phyloP scores from a whole-genome alignment of 2,329 filamentous ascomycete genomes.

The Didymella arachidicola region DNA sequence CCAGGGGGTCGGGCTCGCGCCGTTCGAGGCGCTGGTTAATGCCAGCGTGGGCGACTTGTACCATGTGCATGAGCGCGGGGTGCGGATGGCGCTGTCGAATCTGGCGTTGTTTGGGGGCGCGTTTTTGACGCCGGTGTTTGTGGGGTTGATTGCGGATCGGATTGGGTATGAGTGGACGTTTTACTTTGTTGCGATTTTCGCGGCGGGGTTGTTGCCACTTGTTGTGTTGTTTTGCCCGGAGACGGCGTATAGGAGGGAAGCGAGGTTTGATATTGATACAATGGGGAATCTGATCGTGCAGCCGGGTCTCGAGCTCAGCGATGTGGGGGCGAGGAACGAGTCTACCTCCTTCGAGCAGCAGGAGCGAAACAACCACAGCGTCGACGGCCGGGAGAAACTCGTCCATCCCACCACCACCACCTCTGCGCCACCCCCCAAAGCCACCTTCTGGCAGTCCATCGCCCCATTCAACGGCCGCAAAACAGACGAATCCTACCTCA shows the following conservation, averaged over 20 bases:
- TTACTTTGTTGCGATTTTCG: slow-evolving; percentile 86
- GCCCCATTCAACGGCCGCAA: slow-evolving; percentile 82
- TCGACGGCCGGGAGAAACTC: not conserved
- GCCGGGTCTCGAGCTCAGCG: slow-evolving; percentile 10
- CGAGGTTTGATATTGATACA: slow-evolving; percentile 74
- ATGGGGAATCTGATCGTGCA: slow-evolving; percentile 40
- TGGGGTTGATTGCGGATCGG: slow-evolving; percentile 79
- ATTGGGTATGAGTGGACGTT: slow-evolving; percentile 90
- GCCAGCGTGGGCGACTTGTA: slow-evolving; percentile 89
- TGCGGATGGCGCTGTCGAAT: slow-evolving; percentile 84
- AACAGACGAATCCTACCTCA: slow-evolving; percentile 75
- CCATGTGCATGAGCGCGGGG: slow-evolving; percentile 84
- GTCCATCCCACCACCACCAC: not conserved
- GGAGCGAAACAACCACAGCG: not conserved
- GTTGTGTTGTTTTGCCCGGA: slow-evolving; percentile 85
- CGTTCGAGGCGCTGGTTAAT: slow-evolving; percentile 90
- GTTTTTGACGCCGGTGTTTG: slow-evolving; percentile 85
- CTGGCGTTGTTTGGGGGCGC: slow-evolving; percentile 74
- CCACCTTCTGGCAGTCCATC: slow-evolving; percentile 66
- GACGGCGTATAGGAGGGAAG: slow-evolving; percentile 76
- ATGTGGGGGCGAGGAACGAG: not conserved
- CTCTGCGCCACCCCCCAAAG: slow-evolving; percentile 55
- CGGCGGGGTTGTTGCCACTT: slow-evolving; percentile 71
- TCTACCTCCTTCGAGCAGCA: slow-evolving; percentile 4
- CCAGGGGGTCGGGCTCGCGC: slow-evolving; percentile 85